Percentiles rank a stretch among this genome's conserved stretches.
phyloP scores from a whole-genome alignment of 331 rosid genomes.

The Saraca asoca region DNA sequence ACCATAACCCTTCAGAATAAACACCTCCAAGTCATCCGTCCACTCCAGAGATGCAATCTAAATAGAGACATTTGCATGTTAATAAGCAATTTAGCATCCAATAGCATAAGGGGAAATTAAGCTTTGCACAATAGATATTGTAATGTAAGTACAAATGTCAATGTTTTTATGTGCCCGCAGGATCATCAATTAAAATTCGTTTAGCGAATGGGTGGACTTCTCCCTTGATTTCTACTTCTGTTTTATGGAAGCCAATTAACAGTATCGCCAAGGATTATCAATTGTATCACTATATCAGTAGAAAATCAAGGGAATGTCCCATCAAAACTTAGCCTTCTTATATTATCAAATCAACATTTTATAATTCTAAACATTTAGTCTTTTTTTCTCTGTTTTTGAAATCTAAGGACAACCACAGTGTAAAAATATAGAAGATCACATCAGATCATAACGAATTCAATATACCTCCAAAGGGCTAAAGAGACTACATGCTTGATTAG shows the following conservation, averaged over 20 bases:
- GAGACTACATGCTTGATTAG: constrained; percentile 79
- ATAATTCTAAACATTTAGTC: constrained; percentile 1
- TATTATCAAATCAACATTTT: constrained; percentile 6
- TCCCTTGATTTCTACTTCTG: background rate
- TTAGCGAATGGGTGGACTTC: constrained; percentile 1
- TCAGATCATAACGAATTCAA: constrained; percentile 19
- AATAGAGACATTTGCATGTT: constrained; percentile 11
- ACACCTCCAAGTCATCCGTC: constrained; percentile 88
- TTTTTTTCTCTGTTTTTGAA: background rate
- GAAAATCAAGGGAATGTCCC: constrained; percentile 4
- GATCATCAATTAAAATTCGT: constrained; percentile 4
- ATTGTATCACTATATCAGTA: constrained; percentile 18
- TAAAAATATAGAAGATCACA: constrained; percentile 6
- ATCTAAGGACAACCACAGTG: constrained; percentile 3
- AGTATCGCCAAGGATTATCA: background rate
- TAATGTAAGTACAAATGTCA: background rate
- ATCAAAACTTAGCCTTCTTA: constrained; percentile 19
- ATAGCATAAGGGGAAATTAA: background rate
- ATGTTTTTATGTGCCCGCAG: background rate
- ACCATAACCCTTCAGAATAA: constrained; percentile 90
- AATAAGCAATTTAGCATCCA: constrained; percentile 22
- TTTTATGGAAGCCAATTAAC: constrained; percentile 22
- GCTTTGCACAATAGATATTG: constrained; percentile 5
- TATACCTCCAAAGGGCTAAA: constrained; percentile 80
- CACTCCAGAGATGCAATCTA: constrained; percentile 86